Conservation (phyloP, 306 rosid species). For the Acacia acuminata region DNA sequence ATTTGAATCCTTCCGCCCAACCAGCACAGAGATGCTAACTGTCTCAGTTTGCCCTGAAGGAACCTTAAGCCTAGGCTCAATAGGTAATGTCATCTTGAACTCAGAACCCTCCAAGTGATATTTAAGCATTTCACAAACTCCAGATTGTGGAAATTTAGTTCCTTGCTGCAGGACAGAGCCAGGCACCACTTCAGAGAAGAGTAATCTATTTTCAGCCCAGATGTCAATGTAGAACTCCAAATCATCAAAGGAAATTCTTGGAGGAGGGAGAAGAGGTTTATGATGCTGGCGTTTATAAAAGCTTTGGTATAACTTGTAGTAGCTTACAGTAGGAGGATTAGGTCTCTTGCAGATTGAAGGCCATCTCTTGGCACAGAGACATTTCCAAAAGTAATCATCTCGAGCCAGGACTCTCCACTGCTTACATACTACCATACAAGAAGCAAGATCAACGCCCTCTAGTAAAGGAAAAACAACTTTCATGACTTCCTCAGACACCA, state of each 20-base stretch:
- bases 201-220: conserved; percentile 62
- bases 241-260: conserved; percentile 80
- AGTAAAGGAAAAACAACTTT: conserved; percentile 87
- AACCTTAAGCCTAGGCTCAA: conserved; percentile 73
- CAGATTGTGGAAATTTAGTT: conserved; percentile 52
- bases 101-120: conserved; percentile 63
- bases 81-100: conserved; percentile 77
- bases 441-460: conserved; percentile 87
- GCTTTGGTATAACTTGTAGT: conserved; percentile 63
- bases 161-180: conserved; percentile 65
- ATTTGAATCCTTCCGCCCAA: conserved; percentile 75
- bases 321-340: conserved; percentile 57
- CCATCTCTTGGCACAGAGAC: conserved; percentile 86
- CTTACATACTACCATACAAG: conserved; percentile 79
- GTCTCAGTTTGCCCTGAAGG: conserved; percentile 66
- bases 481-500: conserved; percentile 73
- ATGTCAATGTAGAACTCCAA: conserved; percentile 89
- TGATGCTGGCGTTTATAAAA: conserved; percentile 60
- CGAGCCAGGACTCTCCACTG: conserved; percentile 80
- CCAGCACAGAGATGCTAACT: conserved; percentile 80
- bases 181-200: conserved; percentile 81
- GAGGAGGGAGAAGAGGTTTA: conserved; percentile 81
- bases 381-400: conserved; percentile 95
- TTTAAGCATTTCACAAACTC: conserved; percentile 62
- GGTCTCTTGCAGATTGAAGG: conserved; percentile 88